A percentile compares a stretch with the other conserved stretches of the same genome.
Evolutionary conservation across 805 yeast genomes (phyloP).

Genomic region (Suhomyces prunicola): DNA sequence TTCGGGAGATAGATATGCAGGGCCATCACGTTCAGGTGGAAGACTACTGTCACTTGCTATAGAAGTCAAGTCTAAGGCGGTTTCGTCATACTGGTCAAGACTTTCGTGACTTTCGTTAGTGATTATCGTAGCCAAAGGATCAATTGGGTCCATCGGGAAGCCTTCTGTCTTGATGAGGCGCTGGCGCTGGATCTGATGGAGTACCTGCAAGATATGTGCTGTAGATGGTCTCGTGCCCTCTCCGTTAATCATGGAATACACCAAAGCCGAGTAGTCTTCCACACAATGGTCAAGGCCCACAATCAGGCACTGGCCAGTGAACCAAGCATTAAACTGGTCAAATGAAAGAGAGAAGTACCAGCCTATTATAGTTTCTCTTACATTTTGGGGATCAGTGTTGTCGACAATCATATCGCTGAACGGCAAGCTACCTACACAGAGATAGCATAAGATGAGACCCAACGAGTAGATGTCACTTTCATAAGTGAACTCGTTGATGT

Average conservation of each 20-base stretch:
- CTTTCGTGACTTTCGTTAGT: background rate
- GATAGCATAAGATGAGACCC: constrained; percentile 76
- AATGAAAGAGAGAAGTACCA: constrained; percentile 28
- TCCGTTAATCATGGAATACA: constrained; percentile 33
- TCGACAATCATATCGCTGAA: constrained; percentile 24
- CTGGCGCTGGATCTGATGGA: background rate
- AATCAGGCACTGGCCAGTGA: constrained; percentile 7
- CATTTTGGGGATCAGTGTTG: constrained; percentile 28
- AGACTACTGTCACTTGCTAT: background rate
- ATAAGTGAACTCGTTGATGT: constrained; percentile 56
- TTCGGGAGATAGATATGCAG: background rate
- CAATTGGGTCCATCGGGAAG: background rate
- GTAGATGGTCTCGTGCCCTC: constrained; percentile 2
- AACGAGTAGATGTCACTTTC: constrained; percentile 78
- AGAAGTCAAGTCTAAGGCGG: background rate
- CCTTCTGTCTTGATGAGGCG: background rate
- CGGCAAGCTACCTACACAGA: constrained; percentile 72
- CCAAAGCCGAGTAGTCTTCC: constrained; percentile 17
- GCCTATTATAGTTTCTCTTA: constrained; percentile 21
- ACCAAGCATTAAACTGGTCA: constrained; percentile 25
- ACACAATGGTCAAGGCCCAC: background rate
- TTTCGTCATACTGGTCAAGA: background rate
- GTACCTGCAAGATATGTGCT: background rate
- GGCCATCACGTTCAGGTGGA: background rate
- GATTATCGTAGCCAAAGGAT: background rate